A percentile compares a stretch with the other conserved stretches of the same genome.
Conservation (phyloP, 371 early-diverging fungal species). For the Blakeslea trispora region DNA sequence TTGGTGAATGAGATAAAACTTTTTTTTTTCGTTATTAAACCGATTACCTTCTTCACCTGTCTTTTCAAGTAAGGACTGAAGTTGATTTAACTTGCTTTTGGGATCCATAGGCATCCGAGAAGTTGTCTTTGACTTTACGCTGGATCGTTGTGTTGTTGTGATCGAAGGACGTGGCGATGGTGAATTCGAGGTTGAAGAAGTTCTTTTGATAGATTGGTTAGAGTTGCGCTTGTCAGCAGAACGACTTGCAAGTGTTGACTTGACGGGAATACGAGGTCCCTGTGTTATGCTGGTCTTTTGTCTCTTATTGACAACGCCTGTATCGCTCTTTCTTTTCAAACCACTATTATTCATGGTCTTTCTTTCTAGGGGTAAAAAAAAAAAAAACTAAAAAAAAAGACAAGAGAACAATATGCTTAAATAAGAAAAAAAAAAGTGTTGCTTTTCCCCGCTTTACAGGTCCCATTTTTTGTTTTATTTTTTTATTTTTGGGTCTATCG, state of each 20-base stretch:
- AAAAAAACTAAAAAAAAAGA: too few relatives aligned
- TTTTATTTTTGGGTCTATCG: too few relatives aligned
- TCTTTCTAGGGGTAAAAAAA: too few relatives aligned
- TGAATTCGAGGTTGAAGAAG: neutral
- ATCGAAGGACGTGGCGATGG: neutral
- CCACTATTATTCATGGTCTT: neutral
- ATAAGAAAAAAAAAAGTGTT: too few relatives aligned
- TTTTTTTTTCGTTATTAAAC: too few relatives aligned
- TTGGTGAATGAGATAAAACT: neutral
- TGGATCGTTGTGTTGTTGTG: neutral
- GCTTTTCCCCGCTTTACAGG: too few relatives aligned
- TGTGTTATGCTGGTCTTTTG: conserved; percentile 5
- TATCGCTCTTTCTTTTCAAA: neutral
- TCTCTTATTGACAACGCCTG: neutral
- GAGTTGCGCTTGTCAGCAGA: neutral
- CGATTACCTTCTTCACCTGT: conserved; percentile 18
- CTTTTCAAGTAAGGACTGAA: neutral
- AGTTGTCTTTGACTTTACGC: neutral
- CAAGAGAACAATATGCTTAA: too few relatives aligned
- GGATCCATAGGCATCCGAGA: neutral
- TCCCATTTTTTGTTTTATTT: too few relatives aligned
- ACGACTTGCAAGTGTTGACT: conserved; percentile 11
- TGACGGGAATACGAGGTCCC: conserved; percentile 14
- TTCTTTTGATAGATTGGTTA: neutral
- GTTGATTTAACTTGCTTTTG: neutral